These are phyloP conservation scores for Amanita muscaria DNA, from an alignment of 768 basidiomycete genomes.

Conservation along the genomic window DNA sequence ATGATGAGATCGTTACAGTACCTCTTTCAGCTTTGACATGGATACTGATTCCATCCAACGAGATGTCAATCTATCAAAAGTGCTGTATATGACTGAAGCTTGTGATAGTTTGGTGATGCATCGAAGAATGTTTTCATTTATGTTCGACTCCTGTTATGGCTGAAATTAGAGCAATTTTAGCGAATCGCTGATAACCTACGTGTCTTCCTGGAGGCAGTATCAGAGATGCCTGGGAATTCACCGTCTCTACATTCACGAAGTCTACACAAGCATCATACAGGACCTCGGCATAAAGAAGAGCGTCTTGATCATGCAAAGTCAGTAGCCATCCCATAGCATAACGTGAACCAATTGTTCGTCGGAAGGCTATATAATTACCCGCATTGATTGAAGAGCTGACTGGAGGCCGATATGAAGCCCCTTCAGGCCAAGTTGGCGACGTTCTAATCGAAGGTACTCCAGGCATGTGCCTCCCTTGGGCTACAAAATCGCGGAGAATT, in stretches of 20 bases:
- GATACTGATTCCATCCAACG: slow-evolving; percentile 48
- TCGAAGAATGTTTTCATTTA: slow-evolving; percentile 38
- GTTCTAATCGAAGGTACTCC: slow-evolving; percentile 47
- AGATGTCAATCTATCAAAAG: slow-evolving; percentile 49
- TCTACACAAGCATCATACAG: slow-evolving; percentile 49
- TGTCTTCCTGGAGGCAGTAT: not conserved
- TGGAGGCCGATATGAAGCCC: slow-evolving; percentile 27
- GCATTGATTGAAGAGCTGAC: slow-evolving; percentile 45
- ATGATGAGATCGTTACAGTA: not conserved
- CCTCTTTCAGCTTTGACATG: slow-evolving; percentile 1
- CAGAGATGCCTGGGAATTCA: slow-evolving; percentile 4
- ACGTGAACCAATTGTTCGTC: slow-evolving; percentile 41
- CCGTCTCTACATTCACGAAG: slow-evolving; percentile 22
- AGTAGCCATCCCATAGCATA: slow-evolving; percentile 64
- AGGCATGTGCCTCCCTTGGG: slow-evolving; percentile 47
- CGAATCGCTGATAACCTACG: too few relatives aligned
- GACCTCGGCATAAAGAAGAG: slow-evolving; percentile 39
- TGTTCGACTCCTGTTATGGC: slow-evolving; percentile 11
- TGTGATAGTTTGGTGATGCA: slow-evolving; percentile 47
- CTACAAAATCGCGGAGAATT: slow-evolving; percentile 61
- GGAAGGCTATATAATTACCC: slow-evolving; percentile 58
- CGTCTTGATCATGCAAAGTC: slow-evolving; percentile 57
- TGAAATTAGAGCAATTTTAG: too few relatives aligned
- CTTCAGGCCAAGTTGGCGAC: slow-evolving; percentile 46
- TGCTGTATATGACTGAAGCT: slow-evolving; percentile 42